Evolutionary conservation across 805 yeast genomes (phyloP), one percentile per base, ranked within the genome.

Genomic region (Saccharomycopsis vini): DNA sequence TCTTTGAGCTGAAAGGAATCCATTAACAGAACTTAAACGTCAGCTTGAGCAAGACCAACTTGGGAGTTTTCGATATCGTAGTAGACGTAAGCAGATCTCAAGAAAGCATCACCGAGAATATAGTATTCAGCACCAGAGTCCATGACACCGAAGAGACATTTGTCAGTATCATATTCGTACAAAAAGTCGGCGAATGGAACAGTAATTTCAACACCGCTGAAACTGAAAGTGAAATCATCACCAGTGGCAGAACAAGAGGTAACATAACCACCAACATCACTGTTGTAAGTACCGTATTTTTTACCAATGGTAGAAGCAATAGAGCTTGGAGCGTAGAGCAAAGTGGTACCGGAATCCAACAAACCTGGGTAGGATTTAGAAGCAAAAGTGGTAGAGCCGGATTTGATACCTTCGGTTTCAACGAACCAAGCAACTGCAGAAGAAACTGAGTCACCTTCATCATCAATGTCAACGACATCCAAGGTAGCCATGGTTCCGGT

Each of bases 51-150:
- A 44, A 83, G 49, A 0, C 80, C 73, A 28, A 81, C 63, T 54
- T 73, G 67, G 39, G 57, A 59, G 52, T 70, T 71, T 20, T 79
- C 85, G 40, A 80, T 62, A 57, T 84, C 84, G 58, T 71, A 79
- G 13, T 79, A 86, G 22, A 73, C 71, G 56, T 82, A 84, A 3
- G 79, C 81, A 31, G 73, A 69, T 43, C 84, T 67, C 50, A 83
- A 61, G 55, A 82, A 73, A 37, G 73, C 70, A 56, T 80, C 88
- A 9, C 92, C 92, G 30, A 83, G 63, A 43, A 79, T 67, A 15
- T 31, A 39, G 13, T n/a, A 22, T 35, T 50, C 22, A 13, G 32
- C 32, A 15, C 46, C 44, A 20, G 40, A 34, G 24, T 42, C 42
- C 13, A 42, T 29, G 24, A 48, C 40, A 12, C 51, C 51, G 28